Conservation (phyloP, 768 basidiomycete genomes). For the Suillus brevipes region DNA sequence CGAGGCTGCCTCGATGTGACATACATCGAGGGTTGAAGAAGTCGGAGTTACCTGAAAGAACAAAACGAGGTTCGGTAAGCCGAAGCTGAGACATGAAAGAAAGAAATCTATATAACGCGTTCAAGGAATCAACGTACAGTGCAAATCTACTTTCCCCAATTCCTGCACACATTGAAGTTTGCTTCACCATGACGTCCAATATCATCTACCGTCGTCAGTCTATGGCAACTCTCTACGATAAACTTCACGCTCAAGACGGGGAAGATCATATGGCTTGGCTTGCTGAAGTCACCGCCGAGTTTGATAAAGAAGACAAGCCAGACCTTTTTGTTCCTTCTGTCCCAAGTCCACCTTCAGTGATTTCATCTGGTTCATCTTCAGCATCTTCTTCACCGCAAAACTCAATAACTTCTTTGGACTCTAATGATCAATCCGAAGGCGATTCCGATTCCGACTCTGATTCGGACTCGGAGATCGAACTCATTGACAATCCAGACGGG, state of each 20-base stretch:
- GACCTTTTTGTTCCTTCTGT: slow-evolving; percentile 23
- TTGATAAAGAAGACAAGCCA: slow-evolving; percentile 33
- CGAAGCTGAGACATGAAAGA: slow-evolving; percentile 40
- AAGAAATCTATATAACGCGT: slow-evolving; percentile 35
- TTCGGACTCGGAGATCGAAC: slow-evolving; percentile 34
- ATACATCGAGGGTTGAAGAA: slow-evolving; percentile 29
- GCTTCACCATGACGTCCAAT: slow-evolving; percentile 28
- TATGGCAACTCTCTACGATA: slow-evolving; percentile 37
- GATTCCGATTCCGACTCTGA: slow-evolving; percentile 28
- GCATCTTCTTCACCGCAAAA: slow-evolving; percentile 22
- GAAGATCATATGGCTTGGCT: slow-evolving; percentile 37
- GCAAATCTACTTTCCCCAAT: background rate
- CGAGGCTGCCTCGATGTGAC: slow-evolving; percentile 40
- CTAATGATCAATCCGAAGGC: slow-evolving; percentile 17
- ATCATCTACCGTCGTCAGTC: slow-evolving; percentile 36
- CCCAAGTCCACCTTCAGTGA: slow-evolving; percentile 23
- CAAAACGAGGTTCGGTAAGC: slow-evolving; percentile 43
- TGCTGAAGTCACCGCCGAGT: slow-evolving; percentile 25
- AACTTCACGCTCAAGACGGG: slow-evolving; percentile 35
- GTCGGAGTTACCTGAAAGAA: slow-evolving; percentile 42
- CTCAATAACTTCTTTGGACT: slow-evolving; percentile 1
- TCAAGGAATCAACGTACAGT: background rate
- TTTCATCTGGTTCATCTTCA: slow-evolving; percentile 32
- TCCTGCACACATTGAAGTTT: background rate
- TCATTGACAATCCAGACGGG: slow-evolving; percentile 1